Evolutionary conservation across 257 asterid genomes (phyloP).

Genomic region (Lavandula angustifolia): DNA sequence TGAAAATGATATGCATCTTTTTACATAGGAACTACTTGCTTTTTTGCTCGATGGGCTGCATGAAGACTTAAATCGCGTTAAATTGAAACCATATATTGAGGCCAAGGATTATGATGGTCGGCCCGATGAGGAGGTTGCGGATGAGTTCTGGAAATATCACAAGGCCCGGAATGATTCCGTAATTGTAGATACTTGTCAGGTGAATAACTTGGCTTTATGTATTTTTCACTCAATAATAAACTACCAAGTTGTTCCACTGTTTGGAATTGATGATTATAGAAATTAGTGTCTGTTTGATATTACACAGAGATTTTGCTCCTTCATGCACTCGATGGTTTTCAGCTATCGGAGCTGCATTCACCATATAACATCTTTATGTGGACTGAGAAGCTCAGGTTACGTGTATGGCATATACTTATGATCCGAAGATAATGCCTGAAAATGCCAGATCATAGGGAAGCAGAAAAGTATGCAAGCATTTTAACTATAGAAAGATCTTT

Average conservation of each 20-base stretch:
- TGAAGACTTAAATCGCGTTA: constrained; percentile 94
- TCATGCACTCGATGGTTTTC: not conserved
- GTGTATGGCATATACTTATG: not conserved
- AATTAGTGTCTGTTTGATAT: not conserved
- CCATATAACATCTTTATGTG: not conserved
- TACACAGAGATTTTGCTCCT: not conserved
- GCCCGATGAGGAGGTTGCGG: constrained; percentile 87
- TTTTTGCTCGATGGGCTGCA: constrained; percentile 94
- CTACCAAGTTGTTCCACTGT: not conserved
- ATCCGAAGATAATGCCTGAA: not conserved
- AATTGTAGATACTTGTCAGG: constrained; percentile 95
- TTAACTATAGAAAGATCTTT: not conserved
- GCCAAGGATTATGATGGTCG: constrained; percentile 77
- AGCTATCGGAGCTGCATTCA: not conserved
- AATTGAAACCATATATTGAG: constrained; percentile 85
- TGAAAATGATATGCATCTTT: constrained; percentile 14
- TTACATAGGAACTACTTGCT: too few relatives aligned
- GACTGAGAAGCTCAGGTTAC: not conserved
- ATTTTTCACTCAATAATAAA: constrained; percentile 6
- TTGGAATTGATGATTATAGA: not conserved
- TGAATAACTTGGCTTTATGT: constrained; percentile 31
- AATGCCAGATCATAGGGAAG: not conserved
- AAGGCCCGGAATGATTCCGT: constrained; percentile 86
- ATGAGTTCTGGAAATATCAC: too few relatives aligned
- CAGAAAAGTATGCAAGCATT: not conserved